phyloP scores from a whole-genome alignment of 2,329 filamentous ascomycete genomes.

The Cytospora chrysosperma region DNA sequence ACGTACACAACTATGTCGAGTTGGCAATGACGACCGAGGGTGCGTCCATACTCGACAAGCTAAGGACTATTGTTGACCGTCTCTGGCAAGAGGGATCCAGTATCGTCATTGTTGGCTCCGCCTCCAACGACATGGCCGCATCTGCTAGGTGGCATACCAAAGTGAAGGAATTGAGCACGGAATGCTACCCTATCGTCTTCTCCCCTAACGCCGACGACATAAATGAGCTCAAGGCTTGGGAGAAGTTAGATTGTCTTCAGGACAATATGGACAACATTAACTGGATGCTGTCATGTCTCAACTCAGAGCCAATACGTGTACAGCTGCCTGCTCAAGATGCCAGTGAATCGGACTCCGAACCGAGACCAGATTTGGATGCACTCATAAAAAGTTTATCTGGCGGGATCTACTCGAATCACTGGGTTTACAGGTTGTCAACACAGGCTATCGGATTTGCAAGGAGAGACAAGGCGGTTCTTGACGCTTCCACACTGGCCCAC shows the following conservation, averaged over 20 bases:
- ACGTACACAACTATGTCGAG: conserved; percentile 78
- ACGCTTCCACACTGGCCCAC: conserved; percentile 26
- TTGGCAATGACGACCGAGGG: conserved; percentile 70
- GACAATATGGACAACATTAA: conserved; percentile 50
- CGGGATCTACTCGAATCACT: conserved; percentile 34
- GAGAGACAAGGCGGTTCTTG: conserved; percentile 6
- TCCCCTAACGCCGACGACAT: conserved; percentile 10
- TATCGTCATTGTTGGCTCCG: conserved; percentile 74
- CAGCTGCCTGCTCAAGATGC: conserved; percentile 1
- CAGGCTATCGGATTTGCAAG: conserved; percentile 29
- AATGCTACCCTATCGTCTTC: conserved; percentile 29
- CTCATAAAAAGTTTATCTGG: conserved; percentile 17
- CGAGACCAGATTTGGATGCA: conserved; percentile 14
- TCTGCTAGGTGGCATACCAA: conserved; percentile 30
- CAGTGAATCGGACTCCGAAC: not conserved
- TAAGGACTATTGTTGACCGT: conserved; percentile 70
- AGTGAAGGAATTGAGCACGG: conserved; percentile 34
- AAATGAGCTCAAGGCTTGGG: conserved; percentile 25
- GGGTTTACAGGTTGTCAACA: conserved; percentile 35
- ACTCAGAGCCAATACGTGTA: conserved; percentile 26
- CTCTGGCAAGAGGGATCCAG: conserved; percentile 69
- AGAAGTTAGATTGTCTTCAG: conserved; percentile 38
- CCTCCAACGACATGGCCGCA: conserved; percentile 57
- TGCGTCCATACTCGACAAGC: conserved; percentile 63
- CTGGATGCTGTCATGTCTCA: conserved; percentile 45